Percentiles rank a stretch among this genome's conserved stretches.
These are phyloP conservation scores for Aspergillus aculeatus DNA, from an alignment of 2,329 filamentous ascomycete species.

Conservation along the genomic window DNA sequence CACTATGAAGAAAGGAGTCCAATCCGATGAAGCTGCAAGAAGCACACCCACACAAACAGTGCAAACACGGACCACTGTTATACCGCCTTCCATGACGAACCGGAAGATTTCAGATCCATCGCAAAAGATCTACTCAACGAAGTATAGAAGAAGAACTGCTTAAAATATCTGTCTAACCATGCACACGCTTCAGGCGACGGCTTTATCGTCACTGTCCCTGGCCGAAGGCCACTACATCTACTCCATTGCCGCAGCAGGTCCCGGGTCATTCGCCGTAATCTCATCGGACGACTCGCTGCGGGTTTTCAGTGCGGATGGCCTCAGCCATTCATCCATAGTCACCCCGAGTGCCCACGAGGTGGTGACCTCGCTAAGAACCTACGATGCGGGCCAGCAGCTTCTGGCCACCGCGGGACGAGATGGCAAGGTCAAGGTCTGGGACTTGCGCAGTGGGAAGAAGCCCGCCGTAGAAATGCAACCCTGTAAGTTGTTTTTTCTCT, in stretches of 20 bases:
- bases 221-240: conserved; percentile 46
- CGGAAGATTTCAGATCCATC: not conserved
- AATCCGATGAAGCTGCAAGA: too few species aligned
- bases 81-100: not conserved
- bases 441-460: conserved; percentile 34
- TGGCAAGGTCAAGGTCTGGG: conserved; percentile 43
- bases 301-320: conserved; percentile 38
- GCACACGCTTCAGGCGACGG: conserved; percentile 34
- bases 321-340: conserved; percentile 32
- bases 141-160: not conserved
- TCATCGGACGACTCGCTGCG: conserved; percentile 48
- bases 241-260: conserved; percentile 32
- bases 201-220: conserved; percentile 40
- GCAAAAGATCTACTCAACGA: not conserved
- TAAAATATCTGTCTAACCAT: conserved; percentile 17
- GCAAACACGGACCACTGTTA: not conserved
- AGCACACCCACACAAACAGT: not conserved
- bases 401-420: conserved; percentile 42
- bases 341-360: conserved; percentile 34
- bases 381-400: conserved; percentile 26
- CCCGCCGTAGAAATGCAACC: conserved; percentile 34
- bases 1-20: too few species aligned
- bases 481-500: conserved; percentile 27
- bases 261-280: conserved; percentile 40
- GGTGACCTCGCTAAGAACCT: conserved; percentile 40